phyloP scores from a whole-genome alignment of 257 asterid genomes.

The Verbascum thapsus region DNA sequence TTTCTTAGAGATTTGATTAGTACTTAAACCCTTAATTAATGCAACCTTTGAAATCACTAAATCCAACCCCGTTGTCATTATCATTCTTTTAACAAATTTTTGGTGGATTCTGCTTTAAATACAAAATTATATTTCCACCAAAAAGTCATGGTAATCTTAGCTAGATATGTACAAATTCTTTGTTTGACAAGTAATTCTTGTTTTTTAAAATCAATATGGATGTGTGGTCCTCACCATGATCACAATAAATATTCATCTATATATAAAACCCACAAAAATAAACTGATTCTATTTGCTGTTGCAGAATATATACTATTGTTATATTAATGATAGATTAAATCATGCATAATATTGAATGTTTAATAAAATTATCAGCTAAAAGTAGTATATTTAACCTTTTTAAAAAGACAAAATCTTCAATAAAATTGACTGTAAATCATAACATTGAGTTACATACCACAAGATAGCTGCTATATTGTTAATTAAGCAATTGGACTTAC shows the following conservation, averaged over 20 bases:
- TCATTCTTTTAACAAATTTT: too few species aligned
- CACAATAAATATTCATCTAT: slow-evolving; percentile 16
- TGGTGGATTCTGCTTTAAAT: too few species aligned
- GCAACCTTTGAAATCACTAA: too few species aligned
- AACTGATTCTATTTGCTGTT: slow-evolving; percentile 1
- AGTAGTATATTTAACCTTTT: slow-evolving; percentile 22
- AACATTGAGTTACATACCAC: slow-evolving; percentile 25
- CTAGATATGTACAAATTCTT: slow-evolving; percentile 16
- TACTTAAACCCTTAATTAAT: too few species aligned
- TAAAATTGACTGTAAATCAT: not conserved
- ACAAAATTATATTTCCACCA: too few species aligned
- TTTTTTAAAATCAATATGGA: slow-evolving; percentile 31
- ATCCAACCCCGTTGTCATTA: too few species aligned
- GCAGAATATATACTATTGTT: slow-evolving; percentile 16
- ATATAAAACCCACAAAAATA: not conserved
- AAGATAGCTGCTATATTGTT: slow-evolving; percentile 10
- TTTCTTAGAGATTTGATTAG: too few species aligned
- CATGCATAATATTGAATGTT: not conserved
- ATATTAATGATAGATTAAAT: slow-evolving; percentile 3
- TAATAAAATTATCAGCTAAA: not conserved
- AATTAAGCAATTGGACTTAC: not conserved
- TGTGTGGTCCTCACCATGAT: slow-evolving; percentile 49
- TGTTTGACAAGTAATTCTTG: not conserved
- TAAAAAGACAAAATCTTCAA: slow-evolving; percentile 19
- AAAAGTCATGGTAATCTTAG: too few species aligned